These are phyloP conservation scores for Trypanosoma brucei DNA, from an alignment of 208 protist species.

Conservation along the genomic window DNA sequence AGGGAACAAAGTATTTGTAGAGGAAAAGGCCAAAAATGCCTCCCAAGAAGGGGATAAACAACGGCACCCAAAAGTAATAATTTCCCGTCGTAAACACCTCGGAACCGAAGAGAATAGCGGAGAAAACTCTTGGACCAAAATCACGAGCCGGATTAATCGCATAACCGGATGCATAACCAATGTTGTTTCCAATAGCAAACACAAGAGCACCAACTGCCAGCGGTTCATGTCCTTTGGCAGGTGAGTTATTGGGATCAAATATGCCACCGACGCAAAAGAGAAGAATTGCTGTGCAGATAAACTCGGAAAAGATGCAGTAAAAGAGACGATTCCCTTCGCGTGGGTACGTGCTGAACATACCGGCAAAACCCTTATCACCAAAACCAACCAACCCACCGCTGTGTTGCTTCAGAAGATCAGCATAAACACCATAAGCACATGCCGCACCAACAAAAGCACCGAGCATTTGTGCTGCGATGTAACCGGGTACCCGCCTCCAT, in stretches of 20 bases:
- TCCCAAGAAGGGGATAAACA: constrained; percentile 28
- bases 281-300: constrained; percentile 38
- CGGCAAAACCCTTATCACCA: constrained; percentile 9
- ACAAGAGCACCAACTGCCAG: constrained; percentile 37
- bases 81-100: constrained; percentile 33
- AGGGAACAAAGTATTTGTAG: constrained; percentile 27
- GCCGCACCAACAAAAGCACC: constrained; percentile 32
- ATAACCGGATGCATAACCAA: constrained; percentile 37
- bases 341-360: constrained; percentile 53
- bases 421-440: constrained; percentile 38
- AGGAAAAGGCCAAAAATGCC: constrained; percentile 34
- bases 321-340: constrained; percentile 17
- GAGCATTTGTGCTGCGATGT: constrained; percentile 34
- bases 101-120: constrained; percentile 30
- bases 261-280: constrained; percentile 44
- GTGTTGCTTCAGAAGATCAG: constrained; percentile 24
- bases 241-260: constrained; percentile 33
- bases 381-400: neutral
- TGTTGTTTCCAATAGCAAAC: constrained; percentile 38
- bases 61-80: constrained; percentile 52
- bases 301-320: constrained; percentile 32
- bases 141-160: constrained; percentile 52
- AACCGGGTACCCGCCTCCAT: constrained; percentile 42
- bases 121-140: constrained; percentile 35
- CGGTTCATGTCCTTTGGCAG: constrained; percentile 35